Conservation (phyloP, 441 rosid genomes). For the Capsella rubella region DNA sequence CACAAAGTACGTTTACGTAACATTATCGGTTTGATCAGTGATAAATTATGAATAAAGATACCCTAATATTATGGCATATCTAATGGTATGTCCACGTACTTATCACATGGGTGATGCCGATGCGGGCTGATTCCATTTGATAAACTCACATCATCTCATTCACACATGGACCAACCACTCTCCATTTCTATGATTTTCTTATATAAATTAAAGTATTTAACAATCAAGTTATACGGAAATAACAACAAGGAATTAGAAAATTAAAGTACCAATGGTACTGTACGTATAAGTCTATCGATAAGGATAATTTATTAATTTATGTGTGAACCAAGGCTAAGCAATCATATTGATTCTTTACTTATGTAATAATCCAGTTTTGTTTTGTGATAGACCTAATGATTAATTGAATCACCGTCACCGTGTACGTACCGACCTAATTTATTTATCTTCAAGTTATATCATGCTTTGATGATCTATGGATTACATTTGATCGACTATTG, state of each 20-base stretch:
- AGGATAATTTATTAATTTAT: background rate
- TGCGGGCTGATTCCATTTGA: background rate
- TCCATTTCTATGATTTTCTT: background rate
- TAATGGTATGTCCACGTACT: slow-evolving; percentile 23
- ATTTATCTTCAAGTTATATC: background rate
- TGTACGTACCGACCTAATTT: background rate
- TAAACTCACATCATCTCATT: background rate
- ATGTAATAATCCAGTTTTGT: background rate
- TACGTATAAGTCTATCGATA: background rate
- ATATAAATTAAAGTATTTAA: background rate
- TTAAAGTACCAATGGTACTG: slow-evolving; percentile 12
- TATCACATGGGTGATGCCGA: slow-evolving; percentile 20
- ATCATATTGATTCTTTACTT: background rate
- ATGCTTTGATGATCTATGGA: background rate
- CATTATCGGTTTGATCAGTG: background rate
- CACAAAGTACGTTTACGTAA: slow-evolving; percentile 6
- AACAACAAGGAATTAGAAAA: background rate
- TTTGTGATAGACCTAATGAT: background rate
- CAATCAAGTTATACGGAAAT: background rate
- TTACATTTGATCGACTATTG: background rate
- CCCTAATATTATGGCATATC: slow-evolving; percentile 23
- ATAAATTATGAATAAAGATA: background rate
- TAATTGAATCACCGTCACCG: background rate
- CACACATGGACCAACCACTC: slow-evolving; percentile 5
- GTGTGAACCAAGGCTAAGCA: slow-evolving; percentile 12